Conservation (phyloP, 202 grass and related monocot genomes). For the Carex arenaria region DNA sequence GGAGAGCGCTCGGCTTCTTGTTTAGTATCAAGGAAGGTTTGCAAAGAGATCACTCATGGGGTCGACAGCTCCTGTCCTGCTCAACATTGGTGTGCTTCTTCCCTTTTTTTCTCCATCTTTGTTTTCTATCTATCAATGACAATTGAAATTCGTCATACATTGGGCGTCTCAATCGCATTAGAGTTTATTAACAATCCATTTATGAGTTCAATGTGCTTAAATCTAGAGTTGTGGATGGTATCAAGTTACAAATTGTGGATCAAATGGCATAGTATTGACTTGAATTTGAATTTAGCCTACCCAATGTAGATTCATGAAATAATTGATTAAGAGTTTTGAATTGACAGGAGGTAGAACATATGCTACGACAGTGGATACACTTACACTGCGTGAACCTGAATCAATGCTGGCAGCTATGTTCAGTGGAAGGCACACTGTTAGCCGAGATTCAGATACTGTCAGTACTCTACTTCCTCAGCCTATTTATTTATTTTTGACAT, state of each 20-base stretch:
- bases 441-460: conserved; percentile 41
- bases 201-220: not conserved
- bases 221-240: not conserved
- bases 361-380: conserved; percentile 72
- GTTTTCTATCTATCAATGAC: not conserved
- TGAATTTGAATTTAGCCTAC: not conserved
- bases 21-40: not conserved
- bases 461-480: not conserved
- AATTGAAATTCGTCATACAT: not conserved
- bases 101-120: not conserved
- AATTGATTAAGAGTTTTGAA: not conserved
- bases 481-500: not conserved
- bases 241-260: not conserved
- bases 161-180: not conserved
- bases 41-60: conserved; percentile 27
- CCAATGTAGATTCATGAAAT: not conserved
- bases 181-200: not conserved
- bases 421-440: conserved; percentile 72
- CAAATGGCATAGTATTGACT: not conserved
- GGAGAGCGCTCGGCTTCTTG: not conserved
- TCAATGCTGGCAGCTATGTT: conserved; percentile 96
- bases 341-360: conserved; percentile 70
- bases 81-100: conserved; percentile 56
- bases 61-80: conserved; percentile 43
- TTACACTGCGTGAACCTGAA: conserved; percentile 72